Evolutionary conservation across 306 rosid species (phyloP).

Genomic region (Vicia faba): DNA sequence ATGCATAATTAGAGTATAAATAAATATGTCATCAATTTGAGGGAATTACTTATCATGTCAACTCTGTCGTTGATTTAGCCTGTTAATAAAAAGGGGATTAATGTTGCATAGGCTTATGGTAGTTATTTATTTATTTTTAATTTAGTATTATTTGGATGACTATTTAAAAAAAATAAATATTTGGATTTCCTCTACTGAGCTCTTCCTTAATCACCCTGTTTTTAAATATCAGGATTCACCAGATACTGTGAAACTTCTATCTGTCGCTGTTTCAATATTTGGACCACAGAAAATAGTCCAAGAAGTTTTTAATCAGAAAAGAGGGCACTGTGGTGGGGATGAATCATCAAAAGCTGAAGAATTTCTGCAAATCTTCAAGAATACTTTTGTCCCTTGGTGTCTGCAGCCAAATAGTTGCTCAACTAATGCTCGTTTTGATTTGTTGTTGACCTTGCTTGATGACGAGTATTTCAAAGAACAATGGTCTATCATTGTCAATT

Average conservation of each 20-base stretch:
- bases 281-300: slow-evolving; percentile 72
- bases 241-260: slow-evolving; percentile 61
- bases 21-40: slow-evolving; percentile 16
- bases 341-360: slow-evolving; percentile 45
- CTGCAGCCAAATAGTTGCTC: slow-evolving; percentile 57
- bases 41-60: slow-evolving; percentile 13
- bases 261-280: slow-evolving; percentile 71
- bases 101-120: slow-evolving; percentile 17
- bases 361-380: slow-evolving; percentile 76
- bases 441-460: slow-evolving; percentile 76
- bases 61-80: slow-evolving; percentile 25
- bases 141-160: slow-evolving; percentile 15
- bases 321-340: slow-evolving; percentile 44
- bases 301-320: slow-evolving; percentile 55
- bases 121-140: slow-evolving; percentile 21
- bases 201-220: slow-evolving; percentile 34
- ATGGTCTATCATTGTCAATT: slow-evolving; percentile 66
- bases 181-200: slow-evolving; percentile 6
- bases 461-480: slow-evolving; percentile 80
- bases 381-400: slow-evolving; percentile 87
- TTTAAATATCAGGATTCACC: slow-evolving; percentile 68
- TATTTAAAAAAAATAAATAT: neutral
- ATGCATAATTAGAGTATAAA: slow-evolving; percentile 23
- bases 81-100: slow-evolving; percentile 10
- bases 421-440: slow-evolving; percentile 65